Conservation (phyloP, 169 alveolate genomes). For the Blepharisma undulans region DNA sequence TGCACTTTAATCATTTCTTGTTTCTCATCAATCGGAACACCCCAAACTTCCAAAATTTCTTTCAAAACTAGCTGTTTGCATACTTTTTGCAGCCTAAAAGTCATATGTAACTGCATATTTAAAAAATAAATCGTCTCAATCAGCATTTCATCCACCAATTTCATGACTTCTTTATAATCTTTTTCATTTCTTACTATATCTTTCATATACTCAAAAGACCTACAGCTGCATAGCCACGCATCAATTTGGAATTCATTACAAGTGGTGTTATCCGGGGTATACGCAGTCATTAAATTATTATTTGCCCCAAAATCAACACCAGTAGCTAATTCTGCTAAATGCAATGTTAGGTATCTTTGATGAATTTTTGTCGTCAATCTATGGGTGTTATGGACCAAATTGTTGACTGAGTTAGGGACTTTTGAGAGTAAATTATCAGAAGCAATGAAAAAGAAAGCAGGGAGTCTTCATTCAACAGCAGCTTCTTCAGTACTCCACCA, state of each 20-base stretch:
- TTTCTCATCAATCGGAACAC: background rate
- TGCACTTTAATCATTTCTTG: background rate
- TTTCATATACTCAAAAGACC: background rate
- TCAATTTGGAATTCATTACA: background rate
- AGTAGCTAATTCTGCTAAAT: background rate
- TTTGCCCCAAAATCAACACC: background rate
- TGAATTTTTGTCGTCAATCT: conserved; percentile 24
- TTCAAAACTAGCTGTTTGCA: background rate
- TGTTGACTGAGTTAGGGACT: background rate
- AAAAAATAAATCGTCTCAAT: background rate
- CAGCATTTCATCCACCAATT: background rate
- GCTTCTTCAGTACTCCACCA: background rate
- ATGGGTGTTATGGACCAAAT: background rate
- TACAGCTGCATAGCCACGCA: background rate
- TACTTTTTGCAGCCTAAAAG: background rate
- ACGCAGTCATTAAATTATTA: background rate
- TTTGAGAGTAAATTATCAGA: background rate
- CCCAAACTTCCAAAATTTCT: background rate
- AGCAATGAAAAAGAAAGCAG: conserved; percentile 29
- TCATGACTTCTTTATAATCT: conserved; percentile 4
- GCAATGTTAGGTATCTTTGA: background rate
- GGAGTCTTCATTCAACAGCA: background rate
- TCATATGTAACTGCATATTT: background rate
- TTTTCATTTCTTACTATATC: background rate
- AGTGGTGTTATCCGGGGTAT: background rate